Evolutionary conservation across 169 alveolate genomes (phyloP).

Genomic region (Prorocentrum cordatum): DNA sequence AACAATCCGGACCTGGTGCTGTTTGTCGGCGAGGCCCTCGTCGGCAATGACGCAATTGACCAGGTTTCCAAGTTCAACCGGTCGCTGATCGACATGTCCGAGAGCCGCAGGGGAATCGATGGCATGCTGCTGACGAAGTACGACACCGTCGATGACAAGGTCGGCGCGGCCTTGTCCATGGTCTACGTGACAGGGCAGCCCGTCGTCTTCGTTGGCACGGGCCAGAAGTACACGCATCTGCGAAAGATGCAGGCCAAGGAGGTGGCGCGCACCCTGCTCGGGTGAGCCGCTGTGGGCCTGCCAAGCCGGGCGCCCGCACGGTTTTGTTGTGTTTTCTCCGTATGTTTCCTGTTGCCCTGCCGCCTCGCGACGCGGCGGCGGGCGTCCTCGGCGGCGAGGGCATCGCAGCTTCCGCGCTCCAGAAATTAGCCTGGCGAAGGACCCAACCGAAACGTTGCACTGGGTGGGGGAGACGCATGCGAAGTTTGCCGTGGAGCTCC

Average conservation of each 20-base stretch:
- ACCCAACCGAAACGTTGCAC: too few species aligned
- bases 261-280: slow-evolving; percentile 5
- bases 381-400: too few species aligned
- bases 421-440: too few species aligned
- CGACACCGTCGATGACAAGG: slow-evolving; percentile 99
- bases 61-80: slow-evolving; percentile 91
- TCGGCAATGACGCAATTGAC: slow-evolving; percentile 99
- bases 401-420: too few species aligned
- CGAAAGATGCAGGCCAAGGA: slow-evolving; percentile 82
- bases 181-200: slow-evolving; percentile 99
- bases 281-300: too few species aligned
- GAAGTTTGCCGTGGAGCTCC: too few species aligned
- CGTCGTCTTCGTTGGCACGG: slow-evolving; percentile 98
- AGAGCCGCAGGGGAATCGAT: slow-evolving; percentile 86
- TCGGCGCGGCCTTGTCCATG: slow-evolving; percentile 99
- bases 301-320: too few species aligned
- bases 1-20: slow-evolving; percentile 95
- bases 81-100: slow-evolving; percentile 79
- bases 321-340: too few species aligned
- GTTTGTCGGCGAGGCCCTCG: slow-evolving; percentile 99
- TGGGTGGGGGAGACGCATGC: too few species aligned
- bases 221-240: slow-evolving; percentile 95
- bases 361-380: too few species aligned
- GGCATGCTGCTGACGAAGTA: slow-evolving; percentile 98
- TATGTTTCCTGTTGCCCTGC: too few species aligned